phyloP scores from a whole-genome alignment of 192 early-diverging fungal genomes.

The Phycomyces nitens region DNA sequence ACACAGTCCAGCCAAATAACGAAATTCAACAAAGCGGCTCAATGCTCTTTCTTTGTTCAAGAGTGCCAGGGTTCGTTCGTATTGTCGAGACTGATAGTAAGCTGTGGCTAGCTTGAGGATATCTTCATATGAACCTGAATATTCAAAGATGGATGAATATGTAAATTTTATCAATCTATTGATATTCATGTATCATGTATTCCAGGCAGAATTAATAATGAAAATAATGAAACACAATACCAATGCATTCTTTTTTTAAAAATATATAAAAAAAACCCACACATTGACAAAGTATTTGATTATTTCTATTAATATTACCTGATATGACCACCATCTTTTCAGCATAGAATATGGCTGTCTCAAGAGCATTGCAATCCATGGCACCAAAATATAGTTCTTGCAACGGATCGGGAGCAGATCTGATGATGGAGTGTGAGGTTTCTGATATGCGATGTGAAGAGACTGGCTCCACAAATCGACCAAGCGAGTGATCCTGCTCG shows the following conservation, averaged over 20 bases:
- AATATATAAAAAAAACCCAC: not conserved
- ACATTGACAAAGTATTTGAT: not conserved
- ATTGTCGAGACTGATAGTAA: conserved; percentile 46
- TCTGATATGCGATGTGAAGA: too few relatives aligned
- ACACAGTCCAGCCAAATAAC: conserved; percentile 53
- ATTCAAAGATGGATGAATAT: conserved; percentile 19
- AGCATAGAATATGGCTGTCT: conserved; percentile 63
- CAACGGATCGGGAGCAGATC: conserved; percentile 33
- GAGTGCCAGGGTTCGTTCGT: conserved; percentile 43
- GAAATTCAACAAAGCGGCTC: conserved; percentile 43
- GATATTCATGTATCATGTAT: not conserved
- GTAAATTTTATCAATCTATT: not conserved
- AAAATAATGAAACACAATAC: too few relatives aligned
- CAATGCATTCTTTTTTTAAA: too few relatives aligned
- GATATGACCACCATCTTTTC: conserved; percentile 61
- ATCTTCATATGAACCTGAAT: conserved; percentile 20
- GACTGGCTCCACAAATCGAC: too few relatives aligned
- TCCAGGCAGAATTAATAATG: not conserved
- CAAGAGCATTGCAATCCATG: conserved; percentile 43
- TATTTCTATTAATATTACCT: conserved; percentile 35
- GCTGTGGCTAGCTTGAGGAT: conserved; percentile 46
- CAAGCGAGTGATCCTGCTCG: too few relatives aligned
- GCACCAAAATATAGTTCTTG: conserved; percentile 53
- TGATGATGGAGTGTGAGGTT: too few relatives aligned
- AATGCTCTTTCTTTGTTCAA: conserved; percentile 40